Percentiles rank a stretch among this genome's conserved stretches.
Conservation (phyloP, 371 early-diverging fungal genomes). For the Haplosporangium sp. region DNA sequence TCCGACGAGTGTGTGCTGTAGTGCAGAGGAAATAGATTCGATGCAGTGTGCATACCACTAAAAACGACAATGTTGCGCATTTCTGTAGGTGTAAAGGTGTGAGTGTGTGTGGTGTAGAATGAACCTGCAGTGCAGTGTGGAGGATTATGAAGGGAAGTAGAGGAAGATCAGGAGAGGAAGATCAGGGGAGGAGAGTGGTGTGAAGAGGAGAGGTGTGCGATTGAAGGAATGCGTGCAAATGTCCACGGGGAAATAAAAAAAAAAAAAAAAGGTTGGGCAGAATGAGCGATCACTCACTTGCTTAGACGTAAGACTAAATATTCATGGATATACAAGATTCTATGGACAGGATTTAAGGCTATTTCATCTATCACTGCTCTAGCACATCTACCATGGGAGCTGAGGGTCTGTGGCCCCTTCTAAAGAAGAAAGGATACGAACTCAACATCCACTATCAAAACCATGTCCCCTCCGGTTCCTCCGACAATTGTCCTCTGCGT, state of each 20-base stretch:
- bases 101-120: not conserved
- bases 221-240: not conserved
- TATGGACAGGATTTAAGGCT: no score
- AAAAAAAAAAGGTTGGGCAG: no score
- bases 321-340: no score
- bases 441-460: no score
- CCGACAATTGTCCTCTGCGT: no score
- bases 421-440: no score
- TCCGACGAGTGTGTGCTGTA: not conserved
- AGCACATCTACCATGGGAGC: no score
- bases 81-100: not conserved
- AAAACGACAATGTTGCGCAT: conserved; percentile 56
- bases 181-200: not conserved
- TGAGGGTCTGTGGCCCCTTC: no score
- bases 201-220: conserved; percentile 4
- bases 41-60: conserved; percentile 23
- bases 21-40: not conserved
- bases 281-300: no score
- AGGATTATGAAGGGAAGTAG: not conserved
- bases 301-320: no score
- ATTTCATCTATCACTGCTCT: no score
- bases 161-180: not conserved
- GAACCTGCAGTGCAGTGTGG: not conserved
- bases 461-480: no score
- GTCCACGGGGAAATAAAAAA: not conserved